phyloP scores from a whole-genome alignment of 2,329 filamentous ascomycete genomes.

The Aureobasidium sp. region DNA sequence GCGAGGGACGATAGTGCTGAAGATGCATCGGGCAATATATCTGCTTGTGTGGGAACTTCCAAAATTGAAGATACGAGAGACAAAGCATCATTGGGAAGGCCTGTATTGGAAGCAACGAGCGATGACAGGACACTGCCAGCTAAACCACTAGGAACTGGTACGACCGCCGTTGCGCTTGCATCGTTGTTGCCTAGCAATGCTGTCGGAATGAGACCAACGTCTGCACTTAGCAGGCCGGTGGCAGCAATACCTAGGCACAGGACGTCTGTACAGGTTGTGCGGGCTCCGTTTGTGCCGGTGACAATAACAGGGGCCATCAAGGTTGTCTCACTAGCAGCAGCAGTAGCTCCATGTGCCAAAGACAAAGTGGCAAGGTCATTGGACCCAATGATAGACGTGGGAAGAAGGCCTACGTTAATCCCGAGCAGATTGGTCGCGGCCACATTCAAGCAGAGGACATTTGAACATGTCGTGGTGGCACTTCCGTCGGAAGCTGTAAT shows the following conservation, averaged over 20 bases:
- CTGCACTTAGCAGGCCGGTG: neutral
- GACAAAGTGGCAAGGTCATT: neutral
- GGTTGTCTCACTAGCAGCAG: neutral
- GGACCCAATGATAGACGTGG: neutral
- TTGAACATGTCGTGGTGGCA: neutral
- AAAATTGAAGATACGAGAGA: neutral
- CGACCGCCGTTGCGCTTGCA: neutral
- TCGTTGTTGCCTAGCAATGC: neutral
- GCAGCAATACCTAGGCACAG: neutral
- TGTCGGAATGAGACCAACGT: neutral
- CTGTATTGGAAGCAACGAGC: neutral
- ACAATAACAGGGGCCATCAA: neutral
- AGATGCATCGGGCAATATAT: neutral
- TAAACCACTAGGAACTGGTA: neutral
- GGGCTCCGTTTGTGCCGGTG: neutral
- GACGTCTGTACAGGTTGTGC: slow-evolving; percentile 1
- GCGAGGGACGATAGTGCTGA: neutral
- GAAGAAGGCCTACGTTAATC: neutral
- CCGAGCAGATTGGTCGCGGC: neutral
- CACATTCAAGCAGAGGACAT: neutral
- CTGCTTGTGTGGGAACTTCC: neutral
- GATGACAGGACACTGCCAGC: neutral
- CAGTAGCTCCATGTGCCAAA: neutral
- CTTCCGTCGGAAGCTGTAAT: neutral
- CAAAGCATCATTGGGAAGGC: neutral